Conservation (phyloP, 441 rosid genomes). For the Erodium trifolium region DNA sequence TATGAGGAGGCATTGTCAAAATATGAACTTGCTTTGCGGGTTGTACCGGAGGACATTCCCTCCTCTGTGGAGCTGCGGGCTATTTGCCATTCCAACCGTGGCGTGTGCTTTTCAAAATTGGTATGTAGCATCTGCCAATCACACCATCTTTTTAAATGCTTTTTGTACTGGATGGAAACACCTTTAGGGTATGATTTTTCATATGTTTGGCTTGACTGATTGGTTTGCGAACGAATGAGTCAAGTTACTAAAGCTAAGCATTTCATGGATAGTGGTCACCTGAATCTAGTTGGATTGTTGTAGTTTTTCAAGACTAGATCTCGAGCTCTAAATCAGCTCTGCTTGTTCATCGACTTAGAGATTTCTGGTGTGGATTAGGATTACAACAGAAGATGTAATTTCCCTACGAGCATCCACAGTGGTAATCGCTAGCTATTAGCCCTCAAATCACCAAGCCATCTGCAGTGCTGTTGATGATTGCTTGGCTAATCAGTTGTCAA, state of each 20-base stretch:
- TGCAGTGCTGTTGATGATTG: no score
- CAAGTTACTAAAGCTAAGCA: background rate
- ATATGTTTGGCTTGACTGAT: background rate
- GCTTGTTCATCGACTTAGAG: background rate
- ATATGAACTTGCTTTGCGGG: conserved; percentile 56
- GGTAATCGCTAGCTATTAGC: no score
- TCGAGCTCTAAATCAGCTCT: background rate
- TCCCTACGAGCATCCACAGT: no score
- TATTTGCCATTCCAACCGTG: conserved; percentile 71
- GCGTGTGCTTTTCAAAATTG: conserved; percentile 65
- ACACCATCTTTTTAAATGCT: background rate
- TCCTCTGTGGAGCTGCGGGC: conserved; percentile 48
- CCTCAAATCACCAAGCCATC: no score
- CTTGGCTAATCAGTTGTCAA: no score
- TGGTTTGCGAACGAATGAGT: background rate
- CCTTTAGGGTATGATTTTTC: background rate
- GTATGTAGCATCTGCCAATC: conserved; percentile 27
- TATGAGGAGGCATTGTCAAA: conserved; percentile 73
- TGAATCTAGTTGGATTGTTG: background rate
- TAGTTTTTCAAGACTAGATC: background rate
- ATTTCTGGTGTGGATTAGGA: background rate
- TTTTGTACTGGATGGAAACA: background rate
- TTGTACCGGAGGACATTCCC: conserved; percentile 32
- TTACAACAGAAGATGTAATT: background rate
- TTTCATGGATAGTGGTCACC: background rate